A percentile compares a stretch with the other conserved stretches of the same genome.
Evolutionary conservation across 2,329 filamentous ascomycete genomes (phyloP).

Genomic region (Botryosphaeria agaves): DNA sequence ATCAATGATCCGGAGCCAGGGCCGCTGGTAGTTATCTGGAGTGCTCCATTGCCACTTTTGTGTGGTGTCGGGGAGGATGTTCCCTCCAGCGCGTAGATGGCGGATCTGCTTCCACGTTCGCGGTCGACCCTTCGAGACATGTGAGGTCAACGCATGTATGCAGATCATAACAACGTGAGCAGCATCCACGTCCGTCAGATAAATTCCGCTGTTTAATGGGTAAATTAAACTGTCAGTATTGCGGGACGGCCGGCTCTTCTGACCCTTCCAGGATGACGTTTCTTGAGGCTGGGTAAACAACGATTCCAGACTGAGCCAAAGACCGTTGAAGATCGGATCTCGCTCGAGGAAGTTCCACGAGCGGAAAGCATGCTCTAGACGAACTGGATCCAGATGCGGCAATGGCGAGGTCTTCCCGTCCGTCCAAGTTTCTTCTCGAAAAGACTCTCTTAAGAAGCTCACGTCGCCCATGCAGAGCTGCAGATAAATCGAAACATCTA

Average conservation of each 20-base stretch:
- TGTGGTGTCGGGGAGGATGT: slow-evolving; percentile 13
- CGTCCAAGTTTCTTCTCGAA: slow-evolving; percentile 9
- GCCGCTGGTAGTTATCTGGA: too few species aligned
- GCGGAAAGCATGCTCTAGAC: slow-evolving; percentile 14
- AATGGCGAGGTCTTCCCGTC: slow-evolving; percentile 13
- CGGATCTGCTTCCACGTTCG: slow-evolving; percentile 19
- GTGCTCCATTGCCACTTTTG: too few species aligned
- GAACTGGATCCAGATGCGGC: slow-evolving; percentile 15
- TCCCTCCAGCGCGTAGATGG: too few species aligned
- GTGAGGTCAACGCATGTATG: slow-evolving; percentile 17
- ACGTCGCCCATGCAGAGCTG: slow-evolving; percentile 7
- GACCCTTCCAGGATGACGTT: slow-evolving; percentile 8
- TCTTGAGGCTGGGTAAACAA: slow-evolving; percentile 17
- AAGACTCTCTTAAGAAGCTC: too few species aligned
- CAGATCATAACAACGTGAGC: slow-evolving; percentile 23
- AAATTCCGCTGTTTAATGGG: slow-evolving; percentile 3
- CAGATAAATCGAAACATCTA: slow-evolving; percentile 3
- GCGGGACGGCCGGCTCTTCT: slow-evolving; percentile 2
- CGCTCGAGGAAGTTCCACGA: slow-evolving; percentile 16
- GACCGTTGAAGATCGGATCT: slow-evolving; percentile 18
- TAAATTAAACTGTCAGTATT: too few species aligned
- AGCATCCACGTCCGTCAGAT: slow-evolving; percentile 17
- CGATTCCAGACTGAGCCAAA: slow-evolving; percentile 14
- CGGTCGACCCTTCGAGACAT: slow-evolving; percentile 13
- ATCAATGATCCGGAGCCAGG: slow-evolving; percentile 15